A percentile compares a stretch with the other conserved stretches of the same genome.
phyloP scores from a whole-genome alignment of 225 moss, liverwort and hornwort genomes.

The Asterella californica region DNA sequence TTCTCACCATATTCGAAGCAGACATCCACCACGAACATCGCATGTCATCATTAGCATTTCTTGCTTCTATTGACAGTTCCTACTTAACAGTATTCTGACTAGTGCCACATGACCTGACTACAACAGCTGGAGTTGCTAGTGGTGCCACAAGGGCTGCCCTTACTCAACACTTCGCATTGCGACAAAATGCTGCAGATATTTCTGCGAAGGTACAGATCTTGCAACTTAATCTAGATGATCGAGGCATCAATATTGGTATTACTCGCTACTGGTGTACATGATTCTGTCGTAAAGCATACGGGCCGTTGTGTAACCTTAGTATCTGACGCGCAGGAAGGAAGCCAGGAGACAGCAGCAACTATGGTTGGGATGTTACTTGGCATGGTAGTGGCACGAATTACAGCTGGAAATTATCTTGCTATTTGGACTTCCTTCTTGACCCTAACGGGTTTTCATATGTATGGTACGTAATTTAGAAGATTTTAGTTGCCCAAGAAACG shows the following conservation, averaged over 20 bases:
- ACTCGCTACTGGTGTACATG: not conserved
- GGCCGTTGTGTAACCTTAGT: not conserved
- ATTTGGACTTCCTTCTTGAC: conserved; percentile 86
- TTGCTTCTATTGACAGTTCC: not conserved
- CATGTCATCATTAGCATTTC: not conserved
- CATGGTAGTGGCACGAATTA: conserved; percentile 78
- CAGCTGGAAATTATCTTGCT: conserved; percentile 65
- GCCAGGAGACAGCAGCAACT: conserved; percentile 99
- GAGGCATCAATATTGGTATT: not conserved
- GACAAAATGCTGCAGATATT: conserved; percentile 96
- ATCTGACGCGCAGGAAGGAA: conserved; percentile 72
- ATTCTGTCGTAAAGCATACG: not conserved
- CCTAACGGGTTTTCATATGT: conserved; percentile 95
- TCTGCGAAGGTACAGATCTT: conserved; percentile 71
- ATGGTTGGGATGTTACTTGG: conserved; percentile 95
- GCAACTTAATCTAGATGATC: not conserved
- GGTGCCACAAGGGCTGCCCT: conserved; percentile 98
- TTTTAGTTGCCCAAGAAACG: no score
- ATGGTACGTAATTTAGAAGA: conserved; percentile 54
- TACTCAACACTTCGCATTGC: conserved; percentile 89
- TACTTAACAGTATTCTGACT: not conserved
- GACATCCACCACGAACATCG: not conserved
- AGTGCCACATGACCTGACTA: not conserved
- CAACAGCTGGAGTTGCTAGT: conserved; percentile 91
- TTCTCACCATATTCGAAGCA: not conserved